Conservation (phyloP, 1,284 basidiomycete genomes). For the Ustilago xerochloae region DNA sequence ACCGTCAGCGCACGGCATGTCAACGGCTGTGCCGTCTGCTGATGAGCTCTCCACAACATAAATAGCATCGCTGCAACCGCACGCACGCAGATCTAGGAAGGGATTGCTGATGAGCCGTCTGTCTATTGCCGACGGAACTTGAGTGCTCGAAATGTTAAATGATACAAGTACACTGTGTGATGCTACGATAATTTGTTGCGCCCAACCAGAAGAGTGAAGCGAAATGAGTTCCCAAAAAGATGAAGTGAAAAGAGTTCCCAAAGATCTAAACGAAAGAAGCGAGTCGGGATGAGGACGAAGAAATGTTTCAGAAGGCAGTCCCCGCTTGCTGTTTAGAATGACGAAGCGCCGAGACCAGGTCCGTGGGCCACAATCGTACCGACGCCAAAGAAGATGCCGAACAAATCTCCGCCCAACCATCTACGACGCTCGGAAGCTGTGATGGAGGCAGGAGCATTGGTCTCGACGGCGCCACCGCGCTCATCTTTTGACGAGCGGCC, state of each 20-base stretch:
- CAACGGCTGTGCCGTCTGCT: too few species aligned
- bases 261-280: not conserved
- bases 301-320: too few species aligned
- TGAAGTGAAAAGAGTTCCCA: not conserved
- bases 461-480: constrained; percentile 10
- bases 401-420: constrained; percentile 29
- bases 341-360: not conserved
- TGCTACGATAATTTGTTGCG: not conserved
- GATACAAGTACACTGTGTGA: not conserved
- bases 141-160: not conserved
- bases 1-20: too few species aligned
- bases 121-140: too few species aligned
- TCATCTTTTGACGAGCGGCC: constrained; percentile 10
- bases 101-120: too few species aligned
- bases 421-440: constrained; percentile 10
- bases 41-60: too few species aligned
- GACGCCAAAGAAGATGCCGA: constrained; percentile 42
- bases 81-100: too few species aligned
- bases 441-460: constrained; percentile 8
- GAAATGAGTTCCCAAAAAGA: not conserved
- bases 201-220: not conserved
- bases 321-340: not conserved
- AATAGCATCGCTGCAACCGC: too few species aligned
- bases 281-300: too few species aligned
- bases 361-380: constrained; percentile 2